These are phyloP conservation scores for Aspergillus egyptiacus DNA, from an alignment of 495 filamentous ascomycete genomes.

Conservation along the genomic window DNA sequence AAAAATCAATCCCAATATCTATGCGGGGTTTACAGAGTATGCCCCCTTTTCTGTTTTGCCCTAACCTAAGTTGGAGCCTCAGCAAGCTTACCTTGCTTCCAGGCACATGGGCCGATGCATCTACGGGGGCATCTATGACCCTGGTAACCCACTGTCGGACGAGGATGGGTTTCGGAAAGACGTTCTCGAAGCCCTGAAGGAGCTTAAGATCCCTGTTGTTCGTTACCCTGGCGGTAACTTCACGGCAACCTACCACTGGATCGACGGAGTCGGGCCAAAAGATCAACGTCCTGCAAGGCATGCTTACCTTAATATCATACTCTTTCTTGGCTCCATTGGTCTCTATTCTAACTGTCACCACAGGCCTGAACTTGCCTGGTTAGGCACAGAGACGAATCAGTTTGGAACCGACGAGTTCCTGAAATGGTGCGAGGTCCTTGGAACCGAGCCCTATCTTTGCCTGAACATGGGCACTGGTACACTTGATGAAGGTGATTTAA, in stretches of 20 bases:
- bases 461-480: conserved; percentile 72
- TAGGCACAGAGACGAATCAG: conserved; percentile 65
- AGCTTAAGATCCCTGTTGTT: conserved; percentile 66
- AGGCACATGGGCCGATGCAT: conserved; percentile 82
- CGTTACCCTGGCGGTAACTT: conserved; percentile 80
- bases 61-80: background rate
- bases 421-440: conserved; percentile 65
- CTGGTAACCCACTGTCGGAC: conserved; percentile 62
- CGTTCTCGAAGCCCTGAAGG: conserved; percentile 62
- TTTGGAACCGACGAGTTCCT: conserved; percentile 84
- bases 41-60: background rate
- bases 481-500: conserved; percentile 56
- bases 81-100: conserved; percentile 11
- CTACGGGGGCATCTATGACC: conserved; percentile 80
- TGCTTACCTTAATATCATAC: background rate
- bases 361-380: conserved; percentile 69
- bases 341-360: background rate
- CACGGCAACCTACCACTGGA: conserved; percentile 76
- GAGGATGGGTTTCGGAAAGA: conserved; percentile 70
- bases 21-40: conserved; percentile 72
- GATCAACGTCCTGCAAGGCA: conserved; percentile 55
- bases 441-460: conserved; percentile 66
- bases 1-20: conserved; percentile 67
- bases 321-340: background rate
- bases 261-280: conserved; percentile 67